Evolutionary conservation across 495 filamentous ascomycete species (phyloP).

Genomic region (Trichoderma gamsii): DNA sequence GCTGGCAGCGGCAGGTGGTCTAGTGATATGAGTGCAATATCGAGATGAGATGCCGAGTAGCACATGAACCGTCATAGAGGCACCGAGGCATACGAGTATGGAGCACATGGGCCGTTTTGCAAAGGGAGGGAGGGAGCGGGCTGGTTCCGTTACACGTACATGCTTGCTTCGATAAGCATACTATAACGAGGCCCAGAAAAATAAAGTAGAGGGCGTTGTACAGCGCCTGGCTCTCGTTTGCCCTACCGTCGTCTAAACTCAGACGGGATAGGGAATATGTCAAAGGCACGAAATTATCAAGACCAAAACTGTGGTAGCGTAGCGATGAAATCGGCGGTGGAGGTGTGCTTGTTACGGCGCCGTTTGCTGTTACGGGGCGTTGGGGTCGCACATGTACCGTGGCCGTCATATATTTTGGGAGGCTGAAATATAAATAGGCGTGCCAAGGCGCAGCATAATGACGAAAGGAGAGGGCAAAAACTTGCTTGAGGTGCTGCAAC

Average conservation of each 20-base stretch:
- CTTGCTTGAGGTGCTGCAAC: not conserved
- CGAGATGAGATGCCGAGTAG: no score
- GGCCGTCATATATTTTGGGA: not conserved
- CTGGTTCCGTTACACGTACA: no score
- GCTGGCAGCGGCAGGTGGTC: not conserved
- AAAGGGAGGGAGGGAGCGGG: no score
- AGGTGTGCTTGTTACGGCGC: not conserved
- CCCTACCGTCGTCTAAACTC: no score
- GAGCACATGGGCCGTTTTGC: no score
- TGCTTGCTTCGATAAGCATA: no score
- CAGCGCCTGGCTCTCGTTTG: no score
- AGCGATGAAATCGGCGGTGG: not conserved
- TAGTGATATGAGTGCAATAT: no score
- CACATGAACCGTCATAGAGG: no score
- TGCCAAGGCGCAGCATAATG: not conserved
- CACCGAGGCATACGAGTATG: no score
- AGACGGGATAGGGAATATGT: not conserved
- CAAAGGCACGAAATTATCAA: not conserved
- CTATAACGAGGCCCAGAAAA: no score
- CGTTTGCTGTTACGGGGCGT: not conserved
- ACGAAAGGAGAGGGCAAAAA: conserved; percentile 3
- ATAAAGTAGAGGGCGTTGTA: no score
- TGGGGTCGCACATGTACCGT: not conserved
- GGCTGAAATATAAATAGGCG: not conserved
- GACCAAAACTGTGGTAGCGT: not conserved